These are phyloP conservation scores for Plasmodium malariae DNA, from an alignment of 169 alveolate genomes.

Conservation along the genomic window DNA sequence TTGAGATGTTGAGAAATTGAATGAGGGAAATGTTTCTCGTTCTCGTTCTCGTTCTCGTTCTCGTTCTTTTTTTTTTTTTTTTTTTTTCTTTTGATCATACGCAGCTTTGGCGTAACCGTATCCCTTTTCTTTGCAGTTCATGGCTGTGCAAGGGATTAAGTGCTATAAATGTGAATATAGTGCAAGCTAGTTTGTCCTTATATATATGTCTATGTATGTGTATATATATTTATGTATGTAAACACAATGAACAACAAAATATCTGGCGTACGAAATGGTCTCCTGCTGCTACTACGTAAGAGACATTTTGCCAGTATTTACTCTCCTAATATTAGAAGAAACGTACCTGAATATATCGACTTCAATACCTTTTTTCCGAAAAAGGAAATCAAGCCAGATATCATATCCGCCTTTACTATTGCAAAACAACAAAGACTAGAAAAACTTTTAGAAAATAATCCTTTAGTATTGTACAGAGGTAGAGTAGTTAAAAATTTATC, in stretches of 20 bases:
- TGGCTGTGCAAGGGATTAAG: too few species aligned
- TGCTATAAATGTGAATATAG: too few species aligned
- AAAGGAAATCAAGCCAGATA: slow-evolving; percentile 74
- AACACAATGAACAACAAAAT: slow-evolving; percentile 12
- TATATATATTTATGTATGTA: neutral
- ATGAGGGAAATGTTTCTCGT: too few species aligned
- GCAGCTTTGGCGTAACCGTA: too few species aligned
- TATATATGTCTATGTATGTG: neutral
- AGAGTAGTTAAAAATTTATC: slow-evolving; percentile 88
- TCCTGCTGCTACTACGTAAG: too few species aligned
- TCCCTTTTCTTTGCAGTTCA: too few species aligned
- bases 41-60: too few species aligned
- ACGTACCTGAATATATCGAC: slow-evolving; percentile 85
- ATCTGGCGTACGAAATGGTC: neutral
- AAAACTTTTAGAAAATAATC: slow-evolving; percentile 39
- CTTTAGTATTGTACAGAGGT: slow-evolving; percentile 78
- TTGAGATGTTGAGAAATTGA: too few species aligned
- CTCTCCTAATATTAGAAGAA: slow-evolving; percentile 83
- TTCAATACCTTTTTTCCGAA: slow-evolving; percentile 87
- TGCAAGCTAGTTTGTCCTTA: too few species aligned
- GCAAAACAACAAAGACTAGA: slow-evolving; percentile 78
- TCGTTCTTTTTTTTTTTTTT: too few species aligned
- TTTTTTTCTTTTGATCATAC: neutral
- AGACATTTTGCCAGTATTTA: slow-evolving; percentile 53
- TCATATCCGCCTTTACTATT: slow-evolving; percentile 78